Evolutionary conservation across 2,329 filamentous ascomycete genomes (phyloP).

Genomic region (Monosporascus sp.): DNA sequence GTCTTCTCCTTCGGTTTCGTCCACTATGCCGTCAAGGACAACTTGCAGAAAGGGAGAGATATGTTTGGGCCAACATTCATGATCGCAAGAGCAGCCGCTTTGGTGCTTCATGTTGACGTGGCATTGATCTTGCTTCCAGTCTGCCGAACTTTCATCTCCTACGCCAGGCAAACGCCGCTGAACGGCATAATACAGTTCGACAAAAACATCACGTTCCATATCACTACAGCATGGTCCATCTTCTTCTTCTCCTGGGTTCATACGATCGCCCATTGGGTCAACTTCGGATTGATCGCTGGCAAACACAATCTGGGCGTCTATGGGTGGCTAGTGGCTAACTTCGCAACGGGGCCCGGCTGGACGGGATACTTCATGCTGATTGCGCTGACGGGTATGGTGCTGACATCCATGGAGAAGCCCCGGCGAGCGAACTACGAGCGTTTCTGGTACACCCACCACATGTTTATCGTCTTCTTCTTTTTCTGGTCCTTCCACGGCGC

Average conservation of each 20-base stretch:
- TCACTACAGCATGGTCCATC: conserved; percentile 79
- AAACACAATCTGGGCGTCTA: conserved; percentile 73
- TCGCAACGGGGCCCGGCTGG: conserved; percentile 77
- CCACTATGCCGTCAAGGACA: conserved; percentile 75
- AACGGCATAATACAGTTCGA: conserved; percentile 86
- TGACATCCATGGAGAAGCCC: conserved; percentile 72
- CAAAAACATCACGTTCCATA: conserved; percentile 87
- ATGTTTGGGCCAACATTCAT: conserved; percentile 72
- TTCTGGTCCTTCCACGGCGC: conserved; percentile 89
- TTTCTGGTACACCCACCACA: conserved; percentile 87
- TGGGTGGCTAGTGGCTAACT: conserved; percentile 72
- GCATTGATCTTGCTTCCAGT: conserved; percentile 76
- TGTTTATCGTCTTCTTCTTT: conserved; percentile 83
- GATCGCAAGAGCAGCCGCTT: conserved; percentile 68
- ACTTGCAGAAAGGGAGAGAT: conserved; percentile 57
- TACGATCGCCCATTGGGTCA: conserved; percentile 82
- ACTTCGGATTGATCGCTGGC: conserved; percentile 70
- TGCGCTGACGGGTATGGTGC: conserved; percentile 70
- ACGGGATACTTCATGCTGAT: conserved; percentile 81
- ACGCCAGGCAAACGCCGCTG: conserved; percentile 72
- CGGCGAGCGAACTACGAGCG: conserved; percentile 79
- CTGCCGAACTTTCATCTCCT: conserved; percentile 77
- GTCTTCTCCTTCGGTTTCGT: conserved; percentile 77
- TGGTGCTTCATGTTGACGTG: conserved; percentile 77
- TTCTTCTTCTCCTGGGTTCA: conserved; percentile 86